Base-by-base conservation (phyloP, 2,329 filamentous ascomycete genomes). In the Lojkania enalia region DNA sequence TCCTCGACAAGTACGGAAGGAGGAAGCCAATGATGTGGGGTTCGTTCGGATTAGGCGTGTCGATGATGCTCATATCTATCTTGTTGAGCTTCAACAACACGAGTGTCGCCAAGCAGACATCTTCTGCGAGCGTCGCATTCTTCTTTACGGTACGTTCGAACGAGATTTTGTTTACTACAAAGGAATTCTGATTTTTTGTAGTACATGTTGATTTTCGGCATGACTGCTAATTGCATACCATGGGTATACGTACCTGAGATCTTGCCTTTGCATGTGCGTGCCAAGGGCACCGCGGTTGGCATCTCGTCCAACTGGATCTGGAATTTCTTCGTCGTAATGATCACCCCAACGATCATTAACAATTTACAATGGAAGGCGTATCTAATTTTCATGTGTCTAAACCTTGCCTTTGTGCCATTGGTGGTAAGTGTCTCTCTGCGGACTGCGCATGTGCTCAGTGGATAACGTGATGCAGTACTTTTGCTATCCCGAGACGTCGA, bases 211-310 rank as follows among this genome's bases (percentile, higher is more conserved):
- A 66, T 71, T 32, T 74, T 72, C 42, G 74, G 73, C 3, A 71
- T 71, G 2, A 71, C 70, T 1, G 69, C 71, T 3, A 77, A 77
- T 48, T 46, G 41, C 46, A 74, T 78, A 14, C 75, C 76, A 2
- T 78, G 76, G 76, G 74, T 77, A 0, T 76, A 75, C 47, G 73
- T 75, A 3, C 74, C 75, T 0, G 75, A 79, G 51, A 76, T 80
- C 31, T 58, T 78, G 1, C 76, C 77, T 1, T 66, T 78, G 3
- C 74, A 77, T 46, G 75, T 74, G 3, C 66, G 76, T 21, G 71
- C 75, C 2, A 77, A 78, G 55, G 76, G 76, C 13, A 76, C 71
- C 9, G 74, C 77, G 3, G 71, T 79, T 23, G 75, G 74, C 1
- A 75, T 77, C 20, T 74, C 71, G 0, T 67, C 71, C 1, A 78